These are phyloP conservation scores for Cladosporium sphaerospermum DNA, from an alignment of 2,329 filamentous ascomycete genomes.

Conservation along the genomic window DNA sequence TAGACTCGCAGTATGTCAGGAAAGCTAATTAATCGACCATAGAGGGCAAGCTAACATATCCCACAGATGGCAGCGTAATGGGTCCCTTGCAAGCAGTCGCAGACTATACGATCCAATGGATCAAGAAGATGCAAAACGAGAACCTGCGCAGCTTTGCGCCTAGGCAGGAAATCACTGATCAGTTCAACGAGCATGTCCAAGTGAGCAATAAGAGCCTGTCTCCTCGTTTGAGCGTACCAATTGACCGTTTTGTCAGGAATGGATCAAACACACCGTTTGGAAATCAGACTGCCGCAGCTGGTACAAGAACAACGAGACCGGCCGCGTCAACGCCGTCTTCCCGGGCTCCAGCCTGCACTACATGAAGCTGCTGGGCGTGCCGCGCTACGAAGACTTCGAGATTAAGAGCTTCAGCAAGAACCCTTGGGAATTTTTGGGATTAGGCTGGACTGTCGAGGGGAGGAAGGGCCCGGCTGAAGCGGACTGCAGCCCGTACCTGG, in stretches of 20 bases:
- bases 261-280: conserved; percentile 47
- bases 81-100: conserved; percentile 35
- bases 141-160: conserved; percentile 39
- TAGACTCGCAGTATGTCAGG: neutral
- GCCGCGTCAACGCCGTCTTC: conserved; percentile 44
- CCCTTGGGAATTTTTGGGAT: conserved; percentile 37
- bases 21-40: too few relatives aligned
- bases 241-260: conserved; percentile 31
- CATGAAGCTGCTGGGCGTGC: conserved; percentile 32
- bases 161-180: conserved; percentile 35
- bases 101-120: conserved; percentile 37
- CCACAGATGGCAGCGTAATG: conserved; percentile 27
- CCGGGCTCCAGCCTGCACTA: conserved; percentile 48
- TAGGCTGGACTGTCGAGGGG: conserved; percentile 35
- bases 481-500: conserved; percentile 36
- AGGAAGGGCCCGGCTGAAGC: conserved; percentile 18
- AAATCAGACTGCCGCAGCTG: conserved; percentile 40
- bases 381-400: conserved; percentile 40
- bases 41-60: neutral
- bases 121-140: conserved; percentile 43
- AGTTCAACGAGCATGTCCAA: conserved; percentile 38
- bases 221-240: neutral
- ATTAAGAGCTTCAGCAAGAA: conserved; percentile 37
- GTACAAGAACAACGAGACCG: conserved; percentile 44
- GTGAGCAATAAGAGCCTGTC: conserved; percentile 7